Conservation (phyloP, 164 flowering plant genomes). For the Buxus sempervirens region DNA sequence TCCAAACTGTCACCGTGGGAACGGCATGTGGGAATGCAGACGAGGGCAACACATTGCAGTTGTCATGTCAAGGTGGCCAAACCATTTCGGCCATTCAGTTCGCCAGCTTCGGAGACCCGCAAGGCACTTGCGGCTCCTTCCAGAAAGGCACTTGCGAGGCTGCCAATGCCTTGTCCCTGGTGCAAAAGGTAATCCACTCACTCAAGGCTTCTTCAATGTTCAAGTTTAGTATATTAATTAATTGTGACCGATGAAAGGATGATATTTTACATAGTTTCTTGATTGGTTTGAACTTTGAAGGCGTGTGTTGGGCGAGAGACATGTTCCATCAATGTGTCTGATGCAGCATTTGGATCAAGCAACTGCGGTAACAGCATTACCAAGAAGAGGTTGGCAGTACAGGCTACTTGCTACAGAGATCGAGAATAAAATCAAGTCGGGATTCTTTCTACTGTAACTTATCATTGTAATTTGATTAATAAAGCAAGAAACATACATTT, state of each 20-base stretch:
- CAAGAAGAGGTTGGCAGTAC: constrained; percentile 41
- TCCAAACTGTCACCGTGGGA: constrained; percentile 40
- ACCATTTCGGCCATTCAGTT: constrained; percentile 41
- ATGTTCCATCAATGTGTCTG: constrained; percentile 32
- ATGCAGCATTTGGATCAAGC: constrained; percentile 33
- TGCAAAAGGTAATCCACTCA: constrained; percentile 26
- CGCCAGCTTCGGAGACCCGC: constrained; percentile 54
- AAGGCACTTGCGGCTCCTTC: constrained; percentile 50
- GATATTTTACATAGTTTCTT: no score
- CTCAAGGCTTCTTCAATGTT: no score
- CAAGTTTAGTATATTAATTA: no score
- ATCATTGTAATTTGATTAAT: background rate
- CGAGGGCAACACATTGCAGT: constrained; percentile 32
- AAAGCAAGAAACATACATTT: background rate
- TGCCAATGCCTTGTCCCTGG: constrained; percentile 3
- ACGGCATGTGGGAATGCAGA: constrained; percentile 34
- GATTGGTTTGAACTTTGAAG: constrained; percentile 12
- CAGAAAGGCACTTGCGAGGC: constrained; percentile 36
- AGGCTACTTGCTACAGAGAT: constrained; percentile 37
- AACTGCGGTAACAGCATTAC: constrained; percentile 6
- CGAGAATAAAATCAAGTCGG: background rate
- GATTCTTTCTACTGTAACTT: background rate
- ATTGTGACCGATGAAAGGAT: no score
- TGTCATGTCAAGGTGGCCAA: constrained; percentile 39
- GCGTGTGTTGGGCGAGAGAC: constrained; percentile 48